Percentiles rank a stretch among this genome's conserved stretches.
Evolutionary conservation across 208 protist genomes (phyloP).

Genomic region (Trypanosoma lewisi): DNA sequence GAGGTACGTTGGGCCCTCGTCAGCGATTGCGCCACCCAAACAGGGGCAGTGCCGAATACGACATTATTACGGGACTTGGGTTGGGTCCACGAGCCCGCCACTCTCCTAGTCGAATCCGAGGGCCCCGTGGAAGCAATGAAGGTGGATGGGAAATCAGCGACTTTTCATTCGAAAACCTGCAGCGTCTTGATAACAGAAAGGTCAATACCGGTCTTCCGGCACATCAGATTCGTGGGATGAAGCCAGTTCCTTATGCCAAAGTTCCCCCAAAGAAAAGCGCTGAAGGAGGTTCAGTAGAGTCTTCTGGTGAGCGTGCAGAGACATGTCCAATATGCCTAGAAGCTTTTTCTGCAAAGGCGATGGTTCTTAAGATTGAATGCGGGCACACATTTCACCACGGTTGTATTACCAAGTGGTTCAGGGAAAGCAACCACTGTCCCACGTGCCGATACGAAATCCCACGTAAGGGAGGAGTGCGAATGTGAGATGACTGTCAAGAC

Average conservation of each 20-base stretch:
- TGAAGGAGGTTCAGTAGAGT: neutral
- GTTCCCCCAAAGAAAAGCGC: neutral
- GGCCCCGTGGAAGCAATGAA: neutral
- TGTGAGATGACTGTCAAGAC: neutral
- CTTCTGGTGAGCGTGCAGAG: slow-evolving; percentile 1
- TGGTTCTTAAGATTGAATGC: slow-evolving; percentile 26
- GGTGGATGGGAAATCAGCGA: slow-evolving; percentile 34
- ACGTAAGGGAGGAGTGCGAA: neutral
- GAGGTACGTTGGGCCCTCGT: neutral
- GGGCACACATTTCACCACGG: slow-evolving; percentile 37
- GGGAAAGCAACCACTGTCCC: slow-evolving; percentile 36
- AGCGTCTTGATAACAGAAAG: slow-evolving; percentile 24
- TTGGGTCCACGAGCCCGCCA: neutral
- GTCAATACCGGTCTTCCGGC: slow-evolving; percentile 22
- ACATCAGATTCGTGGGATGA: slow-evolving; percentile 28
- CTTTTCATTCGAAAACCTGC: slow-evolving; percentile 41
- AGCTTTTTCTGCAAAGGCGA: slow-evolving; percentile 7
- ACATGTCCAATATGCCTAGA: slow-evolving; percentile 46
- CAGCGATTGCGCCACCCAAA: slow-evolving; percentile 1
- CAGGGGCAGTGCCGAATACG: slow-evolving; percentile 14
- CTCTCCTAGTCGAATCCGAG: neutral
- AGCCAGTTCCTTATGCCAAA: slow-evolving; percentile 6
- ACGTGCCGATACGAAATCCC: slow-evolving; percentile 37
- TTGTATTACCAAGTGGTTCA: slow-evolving; percentile 49
- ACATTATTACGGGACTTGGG: slow-evolving; percentile 15